These are phyloP conservation scores for Pythium rhizo-oryzae DNA, from an alignment of 352 stramenopile genomes.

Conservation along the genomic window DNA sequence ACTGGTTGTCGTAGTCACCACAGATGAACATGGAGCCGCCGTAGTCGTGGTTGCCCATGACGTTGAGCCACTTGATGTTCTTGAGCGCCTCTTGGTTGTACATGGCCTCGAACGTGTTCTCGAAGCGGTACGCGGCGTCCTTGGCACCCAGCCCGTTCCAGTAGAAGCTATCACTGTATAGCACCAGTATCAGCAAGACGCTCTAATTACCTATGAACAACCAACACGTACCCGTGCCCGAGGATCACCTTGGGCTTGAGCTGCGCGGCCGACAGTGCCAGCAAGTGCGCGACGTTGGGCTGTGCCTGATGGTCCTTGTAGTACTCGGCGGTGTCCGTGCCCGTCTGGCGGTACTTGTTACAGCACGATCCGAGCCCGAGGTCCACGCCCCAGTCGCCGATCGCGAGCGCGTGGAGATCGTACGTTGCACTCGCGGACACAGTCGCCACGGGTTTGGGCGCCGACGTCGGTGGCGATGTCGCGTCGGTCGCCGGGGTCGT, in stretches of 20 bases:
- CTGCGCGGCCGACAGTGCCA: constrained; percentile 59
- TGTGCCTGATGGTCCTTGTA: constrained; percentile 81
- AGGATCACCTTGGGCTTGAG: constrained; percentile 67
- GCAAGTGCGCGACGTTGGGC: constrained; percentile 58
- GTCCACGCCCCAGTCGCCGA: constrained; percentile 72
- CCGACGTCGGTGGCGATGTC: constrained; percentile 10
- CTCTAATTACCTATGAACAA: too few species aligned
- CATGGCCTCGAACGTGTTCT: constrained; percentile 66
- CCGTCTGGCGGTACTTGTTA: constrained; percentile 68
- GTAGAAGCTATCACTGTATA: constrained; percentile 61
- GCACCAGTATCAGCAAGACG: too few species aligned
- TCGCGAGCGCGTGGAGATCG: constrained; percentile 61
- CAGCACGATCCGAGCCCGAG: constrained; percentile 70
- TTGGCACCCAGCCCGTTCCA: constrained; percentile 75
- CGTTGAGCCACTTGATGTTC: constrained; percentile 72
- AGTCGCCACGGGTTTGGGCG: constrained; percentile 25
- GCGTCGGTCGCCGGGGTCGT: constrained; percentile 9
- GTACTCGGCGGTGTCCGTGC: constrained; percentile 54
- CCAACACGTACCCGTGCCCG: constrained; percentile 47
- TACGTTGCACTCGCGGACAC: constrained; percentile 49
- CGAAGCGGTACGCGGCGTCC: constrained; percentile 66
- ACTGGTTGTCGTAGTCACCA: constrained; percentile 64
- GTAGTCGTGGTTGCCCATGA: constrained; percentile 72
- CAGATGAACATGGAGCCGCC: constrained; percentile 81
- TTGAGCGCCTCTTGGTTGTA: constrained; percentile 54